Percentiles rank a stretch among this genome's conserved stretches.
phyloP scores from a whole-genome alignment of 345 rosid species.

The Erodium maritimum region DNA sequence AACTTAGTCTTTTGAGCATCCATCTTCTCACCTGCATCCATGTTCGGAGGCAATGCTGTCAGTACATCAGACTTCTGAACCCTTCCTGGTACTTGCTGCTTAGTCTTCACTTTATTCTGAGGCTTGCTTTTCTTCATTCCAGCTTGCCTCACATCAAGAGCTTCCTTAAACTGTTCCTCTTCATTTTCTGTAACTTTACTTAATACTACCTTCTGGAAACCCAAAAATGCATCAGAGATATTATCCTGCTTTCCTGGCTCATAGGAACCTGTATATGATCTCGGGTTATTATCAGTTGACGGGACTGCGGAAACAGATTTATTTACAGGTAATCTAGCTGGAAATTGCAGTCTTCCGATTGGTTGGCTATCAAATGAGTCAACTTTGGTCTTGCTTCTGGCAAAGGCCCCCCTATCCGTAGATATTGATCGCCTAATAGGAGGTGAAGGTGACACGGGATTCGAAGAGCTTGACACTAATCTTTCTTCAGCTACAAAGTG shows the following conservation, averaged over 20 bases:
- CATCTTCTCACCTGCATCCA: conserved; percentile 31
- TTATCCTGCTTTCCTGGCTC: conserved; percentile 35
- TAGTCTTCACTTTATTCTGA: conserved; percentile 50
- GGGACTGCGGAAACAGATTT: conserved; percentile 37
- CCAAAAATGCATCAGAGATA: conserved; percentile 31
- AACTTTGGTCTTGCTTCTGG: conserved; percentile 42
- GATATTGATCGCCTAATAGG: conserved; percentile 69
- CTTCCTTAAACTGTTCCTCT: conserved; percentile 74
- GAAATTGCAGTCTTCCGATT: conserved; percentile 54
- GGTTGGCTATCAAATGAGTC: conserved; percentile 48
- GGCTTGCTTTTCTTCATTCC: conserved; percentile 53
- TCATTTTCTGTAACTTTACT: conserved; percentile 52
- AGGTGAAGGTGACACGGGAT: conserved; percentile 67
- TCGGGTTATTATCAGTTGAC: conserved; percentile 34
- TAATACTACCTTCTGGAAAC: conserved; percentile 39
- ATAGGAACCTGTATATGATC: conserved; percentile 11
- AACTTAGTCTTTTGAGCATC: conserved; percentile 53
- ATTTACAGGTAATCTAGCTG: conserved; percentile 65
- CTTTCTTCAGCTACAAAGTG: conserved; percentile 41
- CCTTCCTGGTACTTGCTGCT: conserved; percentile 48
- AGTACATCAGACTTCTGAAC: conserved; percentile 42
- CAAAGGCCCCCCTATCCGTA: conserved; percentile 61
- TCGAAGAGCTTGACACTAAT: conserved; percentile 15
- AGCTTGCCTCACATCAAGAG: conserved; percentile 68
- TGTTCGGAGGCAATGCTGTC: conserved; percentile 28